Evolutionary conservation across 305 asterid genomes (phyloP), one percentile per base, ranked within the genome.

Genomic region (Euphrasia arctica): DNA sequence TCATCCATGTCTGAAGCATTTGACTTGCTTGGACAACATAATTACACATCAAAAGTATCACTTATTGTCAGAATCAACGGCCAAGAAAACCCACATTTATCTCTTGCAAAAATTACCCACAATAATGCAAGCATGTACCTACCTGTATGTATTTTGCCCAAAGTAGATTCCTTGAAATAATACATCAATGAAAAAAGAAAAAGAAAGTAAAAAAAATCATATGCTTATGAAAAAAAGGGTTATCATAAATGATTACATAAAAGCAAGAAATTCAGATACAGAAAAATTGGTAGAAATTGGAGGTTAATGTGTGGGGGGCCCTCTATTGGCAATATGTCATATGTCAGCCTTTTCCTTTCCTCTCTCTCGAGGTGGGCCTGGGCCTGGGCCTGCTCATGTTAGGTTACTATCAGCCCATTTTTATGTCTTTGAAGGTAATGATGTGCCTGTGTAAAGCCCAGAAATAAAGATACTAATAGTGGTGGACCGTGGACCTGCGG

Each of bases 301-400:
- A 7, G 10, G 12, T 8, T 31, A 2, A 42, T 9, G 64, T 55
- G 39, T 63, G 58, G 66, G 63, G 60, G 58, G 45, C 42, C 42
- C 9, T 5, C 9, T 5, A 36, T 36, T 36, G 42, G 42, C 10
- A 45, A 60, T 42, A n/a, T 18, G 22, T 18, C 22, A 3, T 50
- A 71, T 72, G 79, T 68, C 82, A 68, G 82, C 77, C 73, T 77
- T 63, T 67, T 57, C 62, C 25, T 15, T 15, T 51, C 29, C 22
- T 63, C 9, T 51, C 45, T 25, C 60, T 31, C 28, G 1, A n/a
- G 39, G 52, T 31, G 68, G 69, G 52, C 49, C 49, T 43, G 45
- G 28, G 34, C 5, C 10, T 18, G 52, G 0, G 8, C 22, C 22
- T 9, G 51, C 51, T 63, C 9, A 3, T 54, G 80, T 62, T 4